These are phyloP conservation scores for Sideroxylon spinosum DNA, from an alignment of 179 eudicot species.

Conservation along the genomic window DNA sequence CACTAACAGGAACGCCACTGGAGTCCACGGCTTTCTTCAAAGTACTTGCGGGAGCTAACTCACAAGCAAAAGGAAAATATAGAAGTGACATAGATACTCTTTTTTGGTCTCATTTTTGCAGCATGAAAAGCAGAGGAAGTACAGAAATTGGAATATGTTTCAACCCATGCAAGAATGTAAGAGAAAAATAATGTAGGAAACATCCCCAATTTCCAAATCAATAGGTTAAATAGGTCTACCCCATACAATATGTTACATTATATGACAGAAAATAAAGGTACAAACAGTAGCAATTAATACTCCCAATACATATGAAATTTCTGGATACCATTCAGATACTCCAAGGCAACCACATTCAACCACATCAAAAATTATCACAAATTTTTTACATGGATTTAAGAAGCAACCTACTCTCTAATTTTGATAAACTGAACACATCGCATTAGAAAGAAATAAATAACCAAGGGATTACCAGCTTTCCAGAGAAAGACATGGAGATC, in stretches of 20 bases:
- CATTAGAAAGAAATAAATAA: neutral
- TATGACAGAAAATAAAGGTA: neutral
- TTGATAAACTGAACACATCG: too few species aligned
- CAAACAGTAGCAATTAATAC: neutral
- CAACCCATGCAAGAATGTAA: neutral
- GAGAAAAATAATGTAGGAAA: neutral
- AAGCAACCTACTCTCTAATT: neutral
- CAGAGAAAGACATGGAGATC: neutral
- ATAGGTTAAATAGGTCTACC: neutral
- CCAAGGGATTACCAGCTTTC: neutral
- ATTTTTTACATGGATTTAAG: neutral
- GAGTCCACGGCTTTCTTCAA: constrained; percentile 26
- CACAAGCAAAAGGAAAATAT: neutral
- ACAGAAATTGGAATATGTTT: neutral
- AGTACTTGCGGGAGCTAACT: constrained; percentile 18
- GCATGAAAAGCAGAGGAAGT: neutral
- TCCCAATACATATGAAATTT: neutral
- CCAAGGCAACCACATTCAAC: neutral
- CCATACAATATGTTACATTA: neutral
- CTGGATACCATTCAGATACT: neutral
- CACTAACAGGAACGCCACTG: constrained; percentile 25
- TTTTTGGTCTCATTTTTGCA: neutral
- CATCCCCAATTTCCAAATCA: neutral
- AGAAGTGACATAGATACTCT: neutral
- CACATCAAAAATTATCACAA: neutral